Evolutionary conservation across 148 eudicot species (phyloP), one percentile per base, ranked within the genome.

Genomic region (Mesembryanthemum crystallinum): DNA sequence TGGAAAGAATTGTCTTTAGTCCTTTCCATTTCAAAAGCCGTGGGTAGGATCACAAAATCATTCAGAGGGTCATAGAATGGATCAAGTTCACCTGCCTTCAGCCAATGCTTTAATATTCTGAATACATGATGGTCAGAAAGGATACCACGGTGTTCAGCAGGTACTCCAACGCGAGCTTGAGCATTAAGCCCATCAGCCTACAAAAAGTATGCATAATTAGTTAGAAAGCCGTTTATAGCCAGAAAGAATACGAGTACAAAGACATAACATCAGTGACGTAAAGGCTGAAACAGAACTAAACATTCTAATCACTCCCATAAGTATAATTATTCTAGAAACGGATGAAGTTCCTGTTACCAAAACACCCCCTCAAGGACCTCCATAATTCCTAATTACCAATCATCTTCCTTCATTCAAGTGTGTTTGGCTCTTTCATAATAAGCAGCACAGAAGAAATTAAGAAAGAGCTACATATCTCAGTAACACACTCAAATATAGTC

Each of bases 121-220:
- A 95, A 95, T 20, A 89, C 89, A 71, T 91, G 98, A 67, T 79
- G 94, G 43, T 91, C 97, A 45, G 89, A 83, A 15, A 95, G 89
- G 77, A 95, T 95, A 49, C 98, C 97, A 15, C 98, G 85, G 83
- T 95, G 99, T 81, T 92, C 99, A 24, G 91, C 99, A 11, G 99
- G 94, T 70, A 95, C 86, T 58, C 99, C 99, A 64, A 95, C 84
- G 79, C 99, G 82, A 73, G 97, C 98, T 83, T 82, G 97, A 58
- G 99, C 99, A n/a, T 90, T 80, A n/a, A 95, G 89, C 76, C 98
- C 99, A 84, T 95, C 98, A 23, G 93, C 98, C 99, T 95, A 81
- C 32, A 66, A 76, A 37, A 77, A 33, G 61, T 43, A 81, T 0
- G 52, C 54, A 42, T 24, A 7, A 13, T 42, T 28, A 67, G 20